Evolutionary conservation across 257 asterid genomes (phyloP).

Genomic region (Solanum lycopersicoides): DNA sequence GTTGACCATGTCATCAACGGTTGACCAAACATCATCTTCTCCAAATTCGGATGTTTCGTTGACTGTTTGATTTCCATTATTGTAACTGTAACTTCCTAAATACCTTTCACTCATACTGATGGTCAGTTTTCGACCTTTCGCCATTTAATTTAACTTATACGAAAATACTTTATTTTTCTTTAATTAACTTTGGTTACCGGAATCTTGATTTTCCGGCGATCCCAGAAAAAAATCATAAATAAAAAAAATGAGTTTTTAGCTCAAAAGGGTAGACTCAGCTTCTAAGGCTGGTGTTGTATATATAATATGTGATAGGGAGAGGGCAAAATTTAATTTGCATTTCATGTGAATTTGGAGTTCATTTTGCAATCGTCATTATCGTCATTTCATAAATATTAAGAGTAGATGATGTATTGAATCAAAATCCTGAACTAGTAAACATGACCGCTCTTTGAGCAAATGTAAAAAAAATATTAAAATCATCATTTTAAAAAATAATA

Average conservation of each 20-base stretch:
- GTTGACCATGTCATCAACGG: constrained; percentile 20
- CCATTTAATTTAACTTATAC: constrained; percentile 28
- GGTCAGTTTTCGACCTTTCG: constrained; percentile 60
- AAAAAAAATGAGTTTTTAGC: not conserved
- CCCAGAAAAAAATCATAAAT: constrained; percentile 1
- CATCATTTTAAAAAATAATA: not conserved
- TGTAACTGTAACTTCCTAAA: constrained; percentile 26
- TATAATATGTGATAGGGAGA: constrained; percentile 28
- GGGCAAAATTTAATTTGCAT: constrained; percentile 7
- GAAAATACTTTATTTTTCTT: not conserved
- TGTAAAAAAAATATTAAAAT: too few relatives aligned
- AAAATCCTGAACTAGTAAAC: not conserved
- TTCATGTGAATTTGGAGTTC: constrained; percentile 57
- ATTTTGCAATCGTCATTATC: not conserved
- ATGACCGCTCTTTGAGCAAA: not conserved
- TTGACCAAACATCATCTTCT: constrained; percentile 83
- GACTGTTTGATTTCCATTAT: constrained; percentile 19
- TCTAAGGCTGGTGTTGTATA: constrained; percentile 27
- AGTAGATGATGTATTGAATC: not conserved
- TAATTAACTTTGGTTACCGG: constrained; percentile 6
- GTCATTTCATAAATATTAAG: not conserved
- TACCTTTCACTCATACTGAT: constrained; percentile 51
- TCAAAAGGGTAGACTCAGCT: constrained; percentile 3
- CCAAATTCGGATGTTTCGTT: constrained; percentile 42
- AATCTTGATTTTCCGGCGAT: constrained; percentile 27